phyloP scores from a whole-genome alignment of 345 rosid species.

The Lepidium sativum region DNA sequence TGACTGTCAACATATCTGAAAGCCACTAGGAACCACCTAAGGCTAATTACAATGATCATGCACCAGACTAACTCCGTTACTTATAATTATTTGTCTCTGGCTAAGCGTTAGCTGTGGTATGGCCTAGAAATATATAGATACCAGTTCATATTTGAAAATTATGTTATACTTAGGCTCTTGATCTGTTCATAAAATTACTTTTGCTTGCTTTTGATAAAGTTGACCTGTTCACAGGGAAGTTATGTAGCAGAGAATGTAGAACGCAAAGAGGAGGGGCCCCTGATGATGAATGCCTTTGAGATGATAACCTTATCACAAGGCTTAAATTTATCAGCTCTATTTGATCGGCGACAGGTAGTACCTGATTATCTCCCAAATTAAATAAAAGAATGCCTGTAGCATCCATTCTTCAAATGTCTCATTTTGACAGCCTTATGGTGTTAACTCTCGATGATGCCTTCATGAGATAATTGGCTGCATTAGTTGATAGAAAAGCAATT shows the following conservation, averaged over 20 bases:
- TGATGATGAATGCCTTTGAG: slow-evolving; percentile 94
- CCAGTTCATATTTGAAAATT: not conserved
- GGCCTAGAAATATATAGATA: not conserved
- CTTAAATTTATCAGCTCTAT: slow-evolving; percentile 78
- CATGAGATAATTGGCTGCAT: not conserved
- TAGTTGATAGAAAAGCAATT: not conserved
- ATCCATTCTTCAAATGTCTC: not conserved
- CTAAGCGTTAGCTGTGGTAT: slow-evolving; percentile 9
- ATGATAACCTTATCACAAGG: slow-evolving; percentile 97
- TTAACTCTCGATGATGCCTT: not conserved
- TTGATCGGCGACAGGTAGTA: slow-evolving; percentile 79
- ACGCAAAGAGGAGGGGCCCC: slow-evolving; percentile 45
- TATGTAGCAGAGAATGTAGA: slow-evolving; percentile 52
- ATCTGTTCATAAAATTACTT: not conserved
- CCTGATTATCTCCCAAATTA: not conserved
- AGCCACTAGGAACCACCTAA: not conserved
- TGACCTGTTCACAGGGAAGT: slow-evolving; percentile 47
- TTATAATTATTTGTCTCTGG: not conserved
- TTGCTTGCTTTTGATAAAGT: not conserved
- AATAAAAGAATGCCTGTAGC: not conserved
- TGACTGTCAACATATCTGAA: not conserved
- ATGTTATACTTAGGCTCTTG: not conserved
- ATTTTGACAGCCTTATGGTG: not conserved
- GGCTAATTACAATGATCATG: not conserved
- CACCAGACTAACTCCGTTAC: not conserved